Evolutionary conservation across 805 yeast species (phyloP), one percentile per base, ranked within the genome.

Genomic region (Sugiyamaella chiloensis): DNA sequence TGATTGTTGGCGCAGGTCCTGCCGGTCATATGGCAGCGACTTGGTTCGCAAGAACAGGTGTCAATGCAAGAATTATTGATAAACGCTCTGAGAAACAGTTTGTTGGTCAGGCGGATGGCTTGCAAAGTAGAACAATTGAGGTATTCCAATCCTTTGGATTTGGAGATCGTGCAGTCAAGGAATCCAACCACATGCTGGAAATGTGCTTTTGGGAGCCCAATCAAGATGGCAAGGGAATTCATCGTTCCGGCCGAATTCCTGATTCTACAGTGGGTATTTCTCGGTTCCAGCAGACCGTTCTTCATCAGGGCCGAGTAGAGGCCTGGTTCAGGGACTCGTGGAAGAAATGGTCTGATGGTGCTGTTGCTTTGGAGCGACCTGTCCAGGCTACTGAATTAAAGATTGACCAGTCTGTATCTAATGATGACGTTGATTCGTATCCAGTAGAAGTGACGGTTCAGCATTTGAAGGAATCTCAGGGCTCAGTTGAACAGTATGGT

Each of bases 1-100:
- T 66, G n/a, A 62, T 66, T 21, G 57, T 66, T 27, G 71, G 71
- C 14, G 71, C 71, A 19, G 71, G 71, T 12, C 71, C 71, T 11
- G 65, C 71, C 6, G 70, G 71, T 5, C 57, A 62, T 32, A 66
- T 66, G 70, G 53, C 62, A 9, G 70, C 68, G 6, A 48, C 45
- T 23, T 55, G 62, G 56, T 54, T 63, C n/a, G 63, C 68, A 7
- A 52, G 68, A 12, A 48, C 63, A 16, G 70, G 69, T 3, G 49
- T 59, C 12, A 46, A 61, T 12, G 57, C 57, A 44, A 52, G 63
- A 7, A 60, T 66, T 36, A 57, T 66, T 42, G 70, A 66, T 54
- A 61, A 66, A 32, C 56, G 70, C 27, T 40, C 62, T 4, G 52
- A 42, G 32, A 58, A 60, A 39, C 49, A 60, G 14, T 63, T 58